Conservation (phyloP, 2,329 filamentous ascomycete species). For the Malbranchea cinnamomea region DNA sequence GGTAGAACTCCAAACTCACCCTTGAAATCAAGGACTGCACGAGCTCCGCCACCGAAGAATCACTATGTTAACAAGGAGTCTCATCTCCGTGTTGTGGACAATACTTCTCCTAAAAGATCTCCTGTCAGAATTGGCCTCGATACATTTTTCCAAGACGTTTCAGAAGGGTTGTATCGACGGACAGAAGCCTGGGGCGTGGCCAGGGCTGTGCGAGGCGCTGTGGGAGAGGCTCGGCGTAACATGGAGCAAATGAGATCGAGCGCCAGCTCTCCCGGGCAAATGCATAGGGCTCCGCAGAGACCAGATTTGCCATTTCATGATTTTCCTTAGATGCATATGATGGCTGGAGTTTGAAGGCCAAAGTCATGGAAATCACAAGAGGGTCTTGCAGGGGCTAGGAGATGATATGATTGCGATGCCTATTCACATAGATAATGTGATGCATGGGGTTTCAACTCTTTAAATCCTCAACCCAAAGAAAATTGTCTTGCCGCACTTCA, state of each 20-base stretch:
- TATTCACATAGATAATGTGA: conserved; percentile 16
- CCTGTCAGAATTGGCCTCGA: conserved; percentile 28
- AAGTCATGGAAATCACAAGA: too few species aligned
- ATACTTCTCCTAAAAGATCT: conserved; percentile 21
- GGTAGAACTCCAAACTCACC: conserved; percentile 9
- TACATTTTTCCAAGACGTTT: conserved; percentile 33
- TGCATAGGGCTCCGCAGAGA: conserved; percentile 8
- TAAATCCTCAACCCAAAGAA: conserved; percentile 14
- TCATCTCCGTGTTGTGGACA: conserved; percentile 13
- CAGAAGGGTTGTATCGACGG: conserved; percentile 32
- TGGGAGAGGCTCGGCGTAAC: conserved; percentile 31
- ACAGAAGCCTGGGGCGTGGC: conserved; percentile 35
- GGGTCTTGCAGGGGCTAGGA: conserved; percentile 24
- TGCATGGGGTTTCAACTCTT: conserved; percentile 3
- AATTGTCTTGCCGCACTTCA: too few species aligned
- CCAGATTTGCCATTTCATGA: too few species aligned
- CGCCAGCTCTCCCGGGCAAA: conserved; percentile 16
- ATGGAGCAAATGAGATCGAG: conserved; percentile 32
- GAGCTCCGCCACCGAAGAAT: conserved; percentile 6
- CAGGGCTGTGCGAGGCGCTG: conserved; percentile 33
- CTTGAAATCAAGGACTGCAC: neutral
- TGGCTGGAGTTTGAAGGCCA: too few species aligned
- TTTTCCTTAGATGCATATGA: too few species aligned
- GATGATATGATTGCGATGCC: conserved; percentile 28
- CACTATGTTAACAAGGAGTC: conserved; percentile 4